These are phyloP conservation scores for Metrosideros polymorpha DNA, from an alignment of 441 rosid species.

Conservation along the genomic window DNA sequence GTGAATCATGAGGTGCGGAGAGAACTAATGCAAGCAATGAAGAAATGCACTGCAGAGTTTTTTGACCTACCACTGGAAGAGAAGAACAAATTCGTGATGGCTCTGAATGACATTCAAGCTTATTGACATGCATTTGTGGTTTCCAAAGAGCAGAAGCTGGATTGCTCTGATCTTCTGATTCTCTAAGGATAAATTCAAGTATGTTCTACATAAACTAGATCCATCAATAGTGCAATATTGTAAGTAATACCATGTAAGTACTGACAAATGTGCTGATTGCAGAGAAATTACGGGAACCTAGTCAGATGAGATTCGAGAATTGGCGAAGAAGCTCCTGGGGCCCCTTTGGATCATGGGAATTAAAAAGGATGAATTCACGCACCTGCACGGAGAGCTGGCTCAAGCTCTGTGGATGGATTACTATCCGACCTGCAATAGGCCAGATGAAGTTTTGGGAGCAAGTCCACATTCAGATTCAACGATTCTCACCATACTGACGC, in stretches of 20 bases:
- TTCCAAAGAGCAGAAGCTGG: slow-evolving; percentile 13
- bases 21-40: slow-evolving; percentile 13
- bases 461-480: slow-evolving; percentile 22
- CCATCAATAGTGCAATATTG: too few relatives aligned
- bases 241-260: too few relatives aligned
- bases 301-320: slow-evolving; percentile 1
- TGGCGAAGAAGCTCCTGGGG: slow-evolving; percentile 5
- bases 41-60: too few relatives aligned
- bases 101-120: slow-evolving; percentile 11
- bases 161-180: slow-evolving; percentile 16
- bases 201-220: not conserved
- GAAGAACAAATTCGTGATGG: slow-evolving; percentile 13
- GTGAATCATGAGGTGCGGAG: slow-evolving; percentile 22
- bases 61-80: slow-evolving; percentile 19
- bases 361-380: slow-evolving; percentile 6
- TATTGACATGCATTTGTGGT: slow-evolving; percentile 16
- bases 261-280: not conserved
- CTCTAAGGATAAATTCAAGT: slow-evolving; percentile 9
- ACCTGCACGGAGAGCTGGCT: slow-evolving; percentile 5
- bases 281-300: slow-evolving; percentile 13
- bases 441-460: slow-evolving; percentile 11
- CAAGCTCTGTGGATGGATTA: slow-evolving; percentile 17
- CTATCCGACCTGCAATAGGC: slow-evolving; percentile 11
- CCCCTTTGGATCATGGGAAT: slow-evolving; percentile 13
- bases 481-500: slow-evolving; percentile 12